Evolutionary conservation across 1,284 basidiomycete genomes (phyloP), one percentile per base, ranked within the genome.

Genomic region (Irpex rosettiformis): DNA sequence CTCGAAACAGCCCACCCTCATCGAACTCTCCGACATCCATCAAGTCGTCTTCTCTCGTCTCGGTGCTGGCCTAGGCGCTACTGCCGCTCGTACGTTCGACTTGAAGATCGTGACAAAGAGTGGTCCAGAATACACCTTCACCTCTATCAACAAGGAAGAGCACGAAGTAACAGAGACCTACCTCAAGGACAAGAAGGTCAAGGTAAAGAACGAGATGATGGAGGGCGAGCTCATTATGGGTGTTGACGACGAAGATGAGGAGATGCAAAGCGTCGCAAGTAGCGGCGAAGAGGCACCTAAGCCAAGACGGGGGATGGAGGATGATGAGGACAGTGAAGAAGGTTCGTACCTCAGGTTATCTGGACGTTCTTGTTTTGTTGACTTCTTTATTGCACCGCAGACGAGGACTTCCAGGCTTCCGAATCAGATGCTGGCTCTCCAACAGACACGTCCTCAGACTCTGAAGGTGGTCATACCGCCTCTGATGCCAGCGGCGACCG

Each of bases 151-250:
- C 76, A 96, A 97, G 73, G 97, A 98, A 72, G 97, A 99, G 72
- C 90, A 96, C 65, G 91, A 93, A 61, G 81, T 85, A 5, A 90
- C 94, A 48, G 93, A 94, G 67, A 79, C 82, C 25, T 98, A 93
- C 75, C 77, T 99, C 64, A 86, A 87, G 65, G 88, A 90, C 54
- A 96, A 97, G 80, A 96, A 96, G 73, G 84, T 98, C 64, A 85
- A 89, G 66, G 84, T 97, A 62, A 97, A 98, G 85, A 98, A 96
- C 73, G 95, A 98, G 83, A 95, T 97, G 84, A 89, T 94, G 60
- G 96, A 98, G 68, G 89, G 88, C 18, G 89, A 91, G 69, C 76
- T 87, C 65, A 77, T 91, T 60, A 88, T 87, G 25, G 89, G 82
- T 27, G 85, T 76, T 25, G 89, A 82, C 16, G 89, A 93, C 58